A percentile compares a stretch with the other conserved stretches of the same genome.
phyloP scores from a whole-genome alignment of 306 rosid genomes.

The Vachellia pachyceras region DNA sequence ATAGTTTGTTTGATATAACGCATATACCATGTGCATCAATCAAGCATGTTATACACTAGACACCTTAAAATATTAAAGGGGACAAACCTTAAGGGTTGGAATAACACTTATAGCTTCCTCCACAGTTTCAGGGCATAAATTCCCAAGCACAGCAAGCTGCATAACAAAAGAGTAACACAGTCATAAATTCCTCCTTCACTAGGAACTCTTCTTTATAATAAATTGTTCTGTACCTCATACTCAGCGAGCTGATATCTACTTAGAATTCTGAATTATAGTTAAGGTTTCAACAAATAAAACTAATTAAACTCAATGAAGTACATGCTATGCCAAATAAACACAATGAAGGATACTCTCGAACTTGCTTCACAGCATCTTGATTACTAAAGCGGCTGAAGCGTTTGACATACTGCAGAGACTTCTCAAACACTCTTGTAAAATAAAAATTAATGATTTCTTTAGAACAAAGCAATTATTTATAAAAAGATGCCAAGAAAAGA shows the following conservation, averaged over 20 bases:
- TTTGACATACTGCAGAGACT: slow-evolving; percentile 44
- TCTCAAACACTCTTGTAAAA: slow-evolving; percentile 40
- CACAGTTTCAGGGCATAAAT: slow-evolving; percentile 44
- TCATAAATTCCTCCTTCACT: not conserved
- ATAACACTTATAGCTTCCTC: slow-evolving; percentile 38
- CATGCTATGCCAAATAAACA: not conserved
- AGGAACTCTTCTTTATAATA: not conserved
- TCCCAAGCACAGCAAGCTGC: slow-evolving; percentile 45
- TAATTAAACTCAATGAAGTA: not conserved
- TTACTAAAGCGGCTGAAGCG: slow-evolving; percentile 41
- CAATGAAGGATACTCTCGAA: slow-evolving; percentile 38
- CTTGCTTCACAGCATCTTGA: slow-evolving; percentile 45
- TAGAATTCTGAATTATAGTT: slow-evolving; percentile 27
- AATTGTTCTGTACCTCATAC: slow-evolving; percentile 25
- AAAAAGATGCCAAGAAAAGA: not conserved
- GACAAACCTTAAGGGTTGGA: slow-evolving; percentile 38
- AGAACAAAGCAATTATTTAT: not conserved
- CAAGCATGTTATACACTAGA: slow-evolving; percentile 25
- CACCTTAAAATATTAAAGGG: not conserved
- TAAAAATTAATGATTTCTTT: not conserved
- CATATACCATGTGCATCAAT: slow-evolving; percentile 22
- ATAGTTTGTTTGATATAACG: not conserved
- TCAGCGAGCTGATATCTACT: slow-evolving; percentile 42
- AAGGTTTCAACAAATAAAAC: slow-evolving; percentile 2
- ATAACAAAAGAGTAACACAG: not conserved